A percentile compares a stretch with the other conserved stretches of the same genome.
These are phyloP conservation scores for Dactylis glomerata DNA, from an alignment of 176 grass and related monocot species.

Conservation along the genomic window DNA sequence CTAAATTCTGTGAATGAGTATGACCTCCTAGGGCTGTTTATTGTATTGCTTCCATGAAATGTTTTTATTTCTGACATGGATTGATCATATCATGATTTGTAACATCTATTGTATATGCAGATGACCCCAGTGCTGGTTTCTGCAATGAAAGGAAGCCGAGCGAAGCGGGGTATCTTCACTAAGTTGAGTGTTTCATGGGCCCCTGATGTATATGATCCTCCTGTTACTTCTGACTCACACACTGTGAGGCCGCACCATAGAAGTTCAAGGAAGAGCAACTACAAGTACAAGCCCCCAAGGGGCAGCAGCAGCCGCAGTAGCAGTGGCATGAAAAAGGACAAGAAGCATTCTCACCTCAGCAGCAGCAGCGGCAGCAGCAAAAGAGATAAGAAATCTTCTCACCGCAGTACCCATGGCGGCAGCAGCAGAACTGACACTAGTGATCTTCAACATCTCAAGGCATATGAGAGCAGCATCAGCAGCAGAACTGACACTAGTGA, in stretches of 20 bases:
- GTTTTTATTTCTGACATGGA: background rate
- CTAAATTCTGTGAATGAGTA: background rate
- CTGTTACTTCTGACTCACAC: conserved; percentile 77
- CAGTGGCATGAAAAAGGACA: conserved; percentile 51
- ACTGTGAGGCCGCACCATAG: conserved; percentile 51
- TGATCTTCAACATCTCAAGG: background rate
- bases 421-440: background rate
- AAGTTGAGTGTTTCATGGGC: conserved; percentile 78
- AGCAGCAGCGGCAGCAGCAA: conserved; percentile 43
- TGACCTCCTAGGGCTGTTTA: background rate
- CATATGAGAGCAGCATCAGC: conserved; percentile 17
- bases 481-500: conserved; percentile 1
- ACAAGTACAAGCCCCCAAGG: conserved; percentile 55
- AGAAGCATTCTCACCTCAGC: conserved; percentile 48
- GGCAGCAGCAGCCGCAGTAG: conserved; percentile 41
- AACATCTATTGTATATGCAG: conserved; percentile 37
- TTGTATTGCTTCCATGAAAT: background rate
- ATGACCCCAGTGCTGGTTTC: conserved; percentile 35
- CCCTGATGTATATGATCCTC: conserved; percentile 92
- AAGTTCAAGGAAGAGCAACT: conserved; percentile 56
- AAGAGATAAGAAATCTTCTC: conserved; percentile 39
- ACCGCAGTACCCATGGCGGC: background rate
- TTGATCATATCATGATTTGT: background rate
- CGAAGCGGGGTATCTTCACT: conserved; percentile 39
- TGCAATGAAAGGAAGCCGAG: conserved; percentile 81